Evolutionary conservation across 73 alveolate genomes (phyloP), one percentile per base, ranked within the genome.

Genomic region (Symbiodinium pilosum): DNA sequence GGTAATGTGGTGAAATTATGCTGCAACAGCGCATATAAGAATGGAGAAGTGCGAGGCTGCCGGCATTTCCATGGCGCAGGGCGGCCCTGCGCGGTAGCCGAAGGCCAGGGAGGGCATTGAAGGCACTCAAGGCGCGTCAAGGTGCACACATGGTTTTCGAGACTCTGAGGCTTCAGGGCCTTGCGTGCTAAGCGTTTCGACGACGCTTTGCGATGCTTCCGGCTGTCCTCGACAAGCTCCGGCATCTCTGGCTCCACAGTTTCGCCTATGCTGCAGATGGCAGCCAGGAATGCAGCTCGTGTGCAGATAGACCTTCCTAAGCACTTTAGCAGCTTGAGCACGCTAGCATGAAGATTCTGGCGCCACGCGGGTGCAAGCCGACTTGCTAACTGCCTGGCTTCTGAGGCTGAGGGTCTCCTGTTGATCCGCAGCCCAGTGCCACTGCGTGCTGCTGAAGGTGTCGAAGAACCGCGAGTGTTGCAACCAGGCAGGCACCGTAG

Each of bases 351-450:
- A 54, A 54, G 7, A 30, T 30, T n/a, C n/a, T n/a, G n/a, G n/a
- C 59, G 14, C 59, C 32, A 8, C 28, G 40, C 2, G 30, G 4
- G 39, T 64, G 81, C 81, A 24, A 4, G 24, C 39, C 18, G 81
- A 64, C 32, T 14, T 47, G 59, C 59, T 6, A 47, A 47, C 59
- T 47, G 59, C 59, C 59, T 6, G 6, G 59, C 59, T 47, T 64
- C 81, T 38, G n/a, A 64, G 81, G 81, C 81, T 9, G 81, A 64
- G 81, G 81, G 81, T n/a, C 81, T 64, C 8, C 81, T 64, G 12
- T n/a, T 64, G 38, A 34, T 64, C 30, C 81, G 81, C 21, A 64
- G 81, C 7, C 81, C 81, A 26, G 24, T n/a, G 41, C 81, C 81
- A 26, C 81, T 64, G 24, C 38, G 39, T 26, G 12, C 41, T 2